Base-by-base conservation (phyloP, 73 alveolate genomes). In the Paramecium pentaurelia region DNA sequence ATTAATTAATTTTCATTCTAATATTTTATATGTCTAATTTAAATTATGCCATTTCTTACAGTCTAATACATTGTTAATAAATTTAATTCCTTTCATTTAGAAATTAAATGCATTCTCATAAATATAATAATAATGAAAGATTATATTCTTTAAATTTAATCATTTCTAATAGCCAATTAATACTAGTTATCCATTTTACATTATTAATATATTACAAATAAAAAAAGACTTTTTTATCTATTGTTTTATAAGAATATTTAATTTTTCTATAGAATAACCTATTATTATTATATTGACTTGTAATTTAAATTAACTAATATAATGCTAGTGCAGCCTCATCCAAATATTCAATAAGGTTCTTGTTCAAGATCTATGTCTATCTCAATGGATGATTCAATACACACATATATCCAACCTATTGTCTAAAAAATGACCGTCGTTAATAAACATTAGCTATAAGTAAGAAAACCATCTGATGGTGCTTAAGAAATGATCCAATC, bases 381-480 rank as follows among this genome's bases (percentile, higher is more conserved):
- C 20, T 77, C 90, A 12, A 42, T 77, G 71, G 90, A 77, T 77
- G 90, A 77, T 45, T 77, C 90, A 38, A 22, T 42, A 8, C 12
- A 42, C 18, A 20, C 49, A n/a, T 45, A 77, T 22, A 42, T 77
- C 18, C 28, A 28, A 45, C 90, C 90, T 0, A 77, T 77, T 42
- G 49, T 42, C 16, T 68, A 77, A 77, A 77, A 77, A 77, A 77
- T 77, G 90, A 77, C 12, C 11, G 90, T 42, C 8, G 71, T 77
- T 18, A 77, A 77, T 77, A 6, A 77, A 22, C 49, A 38, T 28
- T 22, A 38, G 47, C 38, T 45, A 16, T 44, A 36, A 42, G 90
- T 77, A 0, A 36, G 90, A 42, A 77, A 77, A 32, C 90, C 90
- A 22, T 20, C 49, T 3, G 75, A 77, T 28, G 60, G 9, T 14